These are phyloP conservation scores for Podospora bellae-mahoneyi DNA, from an alignment of 495 filamentous ascomycete species.

Conservation along the genomic window DNA sequence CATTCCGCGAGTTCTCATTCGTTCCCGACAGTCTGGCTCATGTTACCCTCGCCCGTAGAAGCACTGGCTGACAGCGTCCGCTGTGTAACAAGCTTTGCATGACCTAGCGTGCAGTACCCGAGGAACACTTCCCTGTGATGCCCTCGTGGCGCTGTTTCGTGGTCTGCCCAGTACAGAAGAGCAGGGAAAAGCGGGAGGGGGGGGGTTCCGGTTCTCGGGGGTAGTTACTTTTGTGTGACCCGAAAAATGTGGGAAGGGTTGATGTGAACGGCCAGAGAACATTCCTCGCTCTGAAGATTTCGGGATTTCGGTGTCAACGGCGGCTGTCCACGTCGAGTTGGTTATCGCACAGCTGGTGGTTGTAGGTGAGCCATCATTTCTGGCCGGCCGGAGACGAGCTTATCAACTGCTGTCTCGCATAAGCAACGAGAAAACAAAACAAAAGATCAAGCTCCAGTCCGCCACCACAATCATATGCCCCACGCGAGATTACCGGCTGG, in stretches of 20 bases:
- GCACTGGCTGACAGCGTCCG: background rate
- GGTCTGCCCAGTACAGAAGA: background rate
- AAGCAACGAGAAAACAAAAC: too few species aligned
- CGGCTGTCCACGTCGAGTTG: background rate
- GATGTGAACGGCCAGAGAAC: background rate
- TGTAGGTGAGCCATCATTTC: background rate
- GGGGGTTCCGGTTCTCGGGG: background rate
- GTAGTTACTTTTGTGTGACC: background rate
- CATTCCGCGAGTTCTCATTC: conserved; percentile 1
- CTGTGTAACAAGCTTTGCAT: background rate
- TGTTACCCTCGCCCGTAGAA: background rate
- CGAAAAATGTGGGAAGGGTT: background rate
- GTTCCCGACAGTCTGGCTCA: conserved; percentile 20
- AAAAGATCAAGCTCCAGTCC: too few species aligned
- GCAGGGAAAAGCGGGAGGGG: background rate
- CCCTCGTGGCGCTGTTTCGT: background rate
- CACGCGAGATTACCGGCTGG: too few species aligned
- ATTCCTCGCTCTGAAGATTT: background rate
- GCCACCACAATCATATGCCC: too few species aligned
- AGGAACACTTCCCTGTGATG: background rate
- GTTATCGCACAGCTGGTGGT: background rate
- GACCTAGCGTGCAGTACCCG: background rate
- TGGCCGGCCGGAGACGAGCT: too few species aligned
- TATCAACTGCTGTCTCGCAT: background rate
- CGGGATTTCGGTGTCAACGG: background rate